Base-by-base conservation (phyloP, 352 stramenopile species). In the Globisporangium camurandrum region DNA sequence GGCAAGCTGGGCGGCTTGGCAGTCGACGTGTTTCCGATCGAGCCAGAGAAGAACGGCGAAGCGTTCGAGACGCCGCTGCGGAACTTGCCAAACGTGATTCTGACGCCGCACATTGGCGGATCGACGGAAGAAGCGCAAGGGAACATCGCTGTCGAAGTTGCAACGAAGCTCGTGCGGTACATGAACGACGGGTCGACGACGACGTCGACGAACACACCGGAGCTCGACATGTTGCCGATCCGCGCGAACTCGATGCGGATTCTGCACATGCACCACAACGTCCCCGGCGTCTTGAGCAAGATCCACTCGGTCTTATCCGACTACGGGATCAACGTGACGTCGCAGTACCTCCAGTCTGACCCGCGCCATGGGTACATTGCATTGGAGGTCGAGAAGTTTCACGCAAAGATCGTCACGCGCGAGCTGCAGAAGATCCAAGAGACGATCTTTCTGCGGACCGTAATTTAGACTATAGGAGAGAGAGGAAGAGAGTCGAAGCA, bases 41-140 rank as follows among this genome's bases (percentile, higher is more conserved):
- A 97, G 63, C 90, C 92, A 0, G 61, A 75, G 11, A 84, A 86
- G 52, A 92, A 97, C 51, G 83, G 83, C 34, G 69, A 88, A 52
- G 55, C 75, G 34, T 93, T 90, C 55, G 81, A 93, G 33, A 95
- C 77, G 44, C 73, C 75, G 7, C 69, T 98, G 49, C 90, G 84
- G 49, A 83, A 91, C 42, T 82, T 98, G 61, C 73, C 86, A 20
- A 98, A 98, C 61, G 75, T 97, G 45, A 93, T 98, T 49, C 70
- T 97, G 41, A 93, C 96, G 40, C 95, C 95, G 2, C 95, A 98
- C 61, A 93, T 98, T 57, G 95, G 95, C 43, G 95, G 93, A 19
- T 97, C 85, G 47, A 98, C 95, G 10, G 90, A 96, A 60, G 95
- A 98, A 66, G 93, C 95, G 1, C 93, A 98, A 74, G 90, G 94